These are phyloP conservation scores for Ormosia emarginata DNA, from an alignment of 306 rosid species.

Conservation along the genomic window DNA sequence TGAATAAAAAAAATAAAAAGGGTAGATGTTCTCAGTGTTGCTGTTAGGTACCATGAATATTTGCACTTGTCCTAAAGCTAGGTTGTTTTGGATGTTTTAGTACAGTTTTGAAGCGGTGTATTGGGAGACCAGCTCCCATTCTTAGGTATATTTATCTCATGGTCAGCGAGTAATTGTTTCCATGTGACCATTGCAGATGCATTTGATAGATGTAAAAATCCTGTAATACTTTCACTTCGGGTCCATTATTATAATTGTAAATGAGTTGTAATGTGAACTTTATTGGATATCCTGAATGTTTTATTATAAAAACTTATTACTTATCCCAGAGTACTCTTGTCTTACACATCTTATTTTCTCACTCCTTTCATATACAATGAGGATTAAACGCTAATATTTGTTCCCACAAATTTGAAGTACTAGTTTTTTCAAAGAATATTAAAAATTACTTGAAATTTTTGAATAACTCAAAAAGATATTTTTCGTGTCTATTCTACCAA, in stretches of 20 bases:
- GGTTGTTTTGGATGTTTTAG: slow-evolving; percentile 14
- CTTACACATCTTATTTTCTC: background rate
- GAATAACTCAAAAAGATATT: background rate
- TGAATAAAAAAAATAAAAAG: slow-evolving; percentile 4
- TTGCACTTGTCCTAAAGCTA: slow-evolving; percentile 15
- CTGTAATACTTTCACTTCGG: slow-evolving; percentile 15
- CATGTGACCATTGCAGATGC: background rate
- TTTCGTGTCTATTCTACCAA: background rate
- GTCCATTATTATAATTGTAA: slow-evolving; percentile 29
- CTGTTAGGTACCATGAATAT: slow-evolving; percentile 1
- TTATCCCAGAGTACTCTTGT: background rate
- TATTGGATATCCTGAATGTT: background rate
- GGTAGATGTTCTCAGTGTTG: background rate
- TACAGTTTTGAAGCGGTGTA: slow-evolving; percentile 13
- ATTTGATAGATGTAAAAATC: background rate
- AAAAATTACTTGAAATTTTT: background rate
- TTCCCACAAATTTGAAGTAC: background rate
- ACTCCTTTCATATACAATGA: background rate
- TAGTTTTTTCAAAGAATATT: no score
- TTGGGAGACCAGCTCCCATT: background rate
- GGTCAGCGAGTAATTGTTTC: slow-evolving; percentile 10
- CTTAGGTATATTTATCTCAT: background rate
- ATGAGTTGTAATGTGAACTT: slow-evolving; percentile 17
- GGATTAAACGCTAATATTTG: background rate
- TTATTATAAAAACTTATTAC: background rate